Conservation (phyloP, 345 rosid species). For the Populus nigra region DNA sequence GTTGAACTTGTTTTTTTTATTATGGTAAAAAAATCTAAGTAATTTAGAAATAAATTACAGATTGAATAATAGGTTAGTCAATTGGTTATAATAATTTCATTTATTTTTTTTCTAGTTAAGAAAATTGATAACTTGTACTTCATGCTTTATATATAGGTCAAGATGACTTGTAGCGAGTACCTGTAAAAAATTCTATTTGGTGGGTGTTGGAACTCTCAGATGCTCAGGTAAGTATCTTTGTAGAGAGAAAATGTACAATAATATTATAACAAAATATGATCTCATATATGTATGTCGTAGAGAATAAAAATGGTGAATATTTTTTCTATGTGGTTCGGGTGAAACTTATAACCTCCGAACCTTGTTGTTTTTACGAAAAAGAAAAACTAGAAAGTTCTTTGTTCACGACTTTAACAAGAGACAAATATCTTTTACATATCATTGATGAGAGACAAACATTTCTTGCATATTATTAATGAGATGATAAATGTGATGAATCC, state of each 20-base stretch:
- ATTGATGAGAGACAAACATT: accelerated
- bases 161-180: accelerated
- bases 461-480: accelerated
- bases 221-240: accelerated
- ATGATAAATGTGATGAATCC: accelerated
- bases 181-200: accelerated
- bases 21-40: too few relatives aligned
- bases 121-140: accelerated
- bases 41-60: too few relatives aligned
- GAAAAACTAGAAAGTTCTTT: accelerated
- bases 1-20: too few relatives aligned
- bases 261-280: accelerated
- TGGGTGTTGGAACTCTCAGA: accelerated
- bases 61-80: too few relatives aligned
- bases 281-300: accelerated
- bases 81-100: too few relatives aligned
- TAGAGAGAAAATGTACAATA: accelerated
- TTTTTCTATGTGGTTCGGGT: too few relatives aligned
- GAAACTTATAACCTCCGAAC: too few relatives aligned
- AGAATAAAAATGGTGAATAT: too few relatives aligned
- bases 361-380: too few relatives aligned
- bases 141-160: accelerated
- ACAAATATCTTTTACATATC: too few relatives aligned
- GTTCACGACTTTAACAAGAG: too few relatives aligned
- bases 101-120: accelerated